These are phyloP conservation scores for Malus sylvestris DNA, from an alignment of 306 rosid genomes.

Conservation along the genomic window DNA sequence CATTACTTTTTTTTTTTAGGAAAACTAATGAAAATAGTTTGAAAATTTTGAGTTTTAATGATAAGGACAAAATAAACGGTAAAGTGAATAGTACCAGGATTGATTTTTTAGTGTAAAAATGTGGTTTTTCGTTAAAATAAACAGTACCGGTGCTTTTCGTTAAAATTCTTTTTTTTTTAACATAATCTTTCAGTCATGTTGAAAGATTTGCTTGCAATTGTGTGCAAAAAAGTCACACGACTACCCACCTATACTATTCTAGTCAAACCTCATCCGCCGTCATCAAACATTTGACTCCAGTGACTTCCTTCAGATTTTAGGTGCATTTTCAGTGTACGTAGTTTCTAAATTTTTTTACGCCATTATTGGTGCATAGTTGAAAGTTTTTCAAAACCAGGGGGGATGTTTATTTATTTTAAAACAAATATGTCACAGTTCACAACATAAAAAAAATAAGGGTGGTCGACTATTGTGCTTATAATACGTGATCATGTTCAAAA, in stretches of 20 bases:
- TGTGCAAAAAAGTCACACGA: conserved; percentile 6
- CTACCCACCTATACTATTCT: not conserved
- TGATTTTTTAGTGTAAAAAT: no score
- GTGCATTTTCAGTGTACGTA: not conserved
- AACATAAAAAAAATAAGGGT: not conserved
- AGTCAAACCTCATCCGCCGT: conserved; percentile 25
- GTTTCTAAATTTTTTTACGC: not conserved
- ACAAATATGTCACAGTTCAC: not conserved
- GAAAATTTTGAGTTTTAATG: no score
- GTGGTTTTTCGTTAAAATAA: no score
- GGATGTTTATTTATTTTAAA: not conserved
- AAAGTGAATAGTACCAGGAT: no score
- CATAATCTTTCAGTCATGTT: not conserved
- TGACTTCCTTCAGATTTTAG: conserved; percentile 8
- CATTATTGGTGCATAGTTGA: not conserved
- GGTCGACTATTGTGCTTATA: not conserved
- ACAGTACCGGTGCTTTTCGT: no score
- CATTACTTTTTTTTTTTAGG: no score
- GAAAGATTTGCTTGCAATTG: conserved; percentile 10
- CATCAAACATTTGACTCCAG: conserved; percentile 17
- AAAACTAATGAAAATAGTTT: no score
- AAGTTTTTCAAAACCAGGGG: not conserved
- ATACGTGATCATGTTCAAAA: not conserved
- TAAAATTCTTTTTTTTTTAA: not conserved
- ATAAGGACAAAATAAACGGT: no score